Conservation (phyloP, 2,329 filamentous ascomycete species). For the Teratosphaeriaceae sp. region DNA sequence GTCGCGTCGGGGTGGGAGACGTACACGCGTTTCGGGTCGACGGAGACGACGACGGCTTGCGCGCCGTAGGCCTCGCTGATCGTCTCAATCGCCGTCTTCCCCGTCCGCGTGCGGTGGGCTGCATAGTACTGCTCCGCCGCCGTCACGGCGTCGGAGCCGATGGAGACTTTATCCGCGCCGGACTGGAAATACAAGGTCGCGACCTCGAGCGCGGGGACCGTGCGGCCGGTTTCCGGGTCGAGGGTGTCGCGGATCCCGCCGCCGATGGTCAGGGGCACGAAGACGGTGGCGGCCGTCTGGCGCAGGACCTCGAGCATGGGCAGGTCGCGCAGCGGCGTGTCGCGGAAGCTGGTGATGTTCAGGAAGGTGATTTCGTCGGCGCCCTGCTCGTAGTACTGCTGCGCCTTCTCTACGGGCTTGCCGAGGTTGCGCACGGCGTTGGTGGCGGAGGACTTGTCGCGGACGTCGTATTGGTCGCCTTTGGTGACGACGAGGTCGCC, state of each 20-base stretch:
- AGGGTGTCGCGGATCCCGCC: slow-evolving; percentile 91
- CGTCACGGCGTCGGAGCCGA: slow-evolving; percentile 88
- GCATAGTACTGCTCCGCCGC: slow-evolving; percentile 89
- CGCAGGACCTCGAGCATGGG: slow-evolving; percentile 95
- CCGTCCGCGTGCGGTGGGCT: slow-evolving; percentile 60
- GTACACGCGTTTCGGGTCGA: slow-evolving; percentile 90
- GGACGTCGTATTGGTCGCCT: slow-evolving; percentile 96
- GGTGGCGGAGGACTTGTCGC: slow-evolving; percentile 73
- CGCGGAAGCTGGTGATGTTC: slow-evolving; percentile 97
- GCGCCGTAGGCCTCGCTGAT: slow-evolving; percentile 92
- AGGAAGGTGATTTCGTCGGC: slow-evolving; percentile 96
- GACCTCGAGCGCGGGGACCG: slow-evolving; percentile 84
- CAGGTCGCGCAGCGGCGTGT: slow-evolving; percentile 83
- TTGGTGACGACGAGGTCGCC: slow-evolving; percentile 97
- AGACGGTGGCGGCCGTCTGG: slow-evolving; percentile 80
- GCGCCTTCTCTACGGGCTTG: slow-evolving; percentile 93
- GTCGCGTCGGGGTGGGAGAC: slow-evolving; percentile 63
- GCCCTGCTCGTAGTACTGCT: slow-evolving; percentile 90
- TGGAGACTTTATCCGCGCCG: slow-evolving; percentile 95
- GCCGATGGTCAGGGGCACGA: slow-evolving; percentile 91
- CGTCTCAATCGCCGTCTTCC: slow-evolving; percentile 87
- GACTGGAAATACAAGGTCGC: slow-evolving; percentile 96
- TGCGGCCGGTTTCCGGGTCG: slow-evolving; percentile 72
- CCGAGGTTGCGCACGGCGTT: slow-evolving; percentile 80
- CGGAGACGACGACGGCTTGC: slow-evolving; percentile 91